Base-by-base conservation (phyloP, 257 asterid species). In the Scutellaria minor region DNA sequence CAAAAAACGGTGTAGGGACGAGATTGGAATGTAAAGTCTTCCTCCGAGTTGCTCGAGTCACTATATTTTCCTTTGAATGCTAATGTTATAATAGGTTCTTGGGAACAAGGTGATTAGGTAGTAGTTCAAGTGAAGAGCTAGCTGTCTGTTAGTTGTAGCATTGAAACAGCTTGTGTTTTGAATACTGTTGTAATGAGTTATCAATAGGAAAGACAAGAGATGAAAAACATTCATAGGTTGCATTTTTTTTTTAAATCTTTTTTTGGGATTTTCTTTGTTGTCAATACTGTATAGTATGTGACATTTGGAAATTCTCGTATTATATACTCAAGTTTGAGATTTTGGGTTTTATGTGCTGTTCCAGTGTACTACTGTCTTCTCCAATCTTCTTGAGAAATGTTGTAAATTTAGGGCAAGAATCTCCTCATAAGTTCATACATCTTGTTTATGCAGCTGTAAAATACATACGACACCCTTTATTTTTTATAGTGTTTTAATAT, bases 1-100 rank as follows among this genome's bases (percentile, higher is more conserved):
- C 57, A 54, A 10, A 59, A 47, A 39, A 46, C 54, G 15, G 35
- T 14, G 40, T 52, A 56, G 41, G 68, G n/a, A 60, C 27, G 66
- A 64, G 75, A 24, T 31, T 62, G 74, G 81, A 67, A 62, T 82
- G 81, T 68, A 68, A 54, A 72, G 69, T 57, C 60, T 39, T 57
- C 66, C 64, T 66, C 68, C 70, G 56, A 57, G 64, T 37, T 50
- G 71, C 69, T 74, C 52, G 55, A 13, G 44, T 47, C 20, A 54
- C 47, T 24, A 6, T 8, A 10, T 22, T 67, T 51, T 57, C 56
- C 37, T 20, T 56, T 7, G 35, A 63, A 8, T 35, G 37, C 50
- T 64, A 13, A 5, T 31, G 47, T 27, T 31, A 31, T 31, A 39
- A 31, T 39, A 70, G 73, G 40, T 63, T 62, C 20, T 8, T 39